Base-by-base conservation (phyloP, 2,329 filamentous ascomycete genomes). In the Macrophomina tecta region DNA sequence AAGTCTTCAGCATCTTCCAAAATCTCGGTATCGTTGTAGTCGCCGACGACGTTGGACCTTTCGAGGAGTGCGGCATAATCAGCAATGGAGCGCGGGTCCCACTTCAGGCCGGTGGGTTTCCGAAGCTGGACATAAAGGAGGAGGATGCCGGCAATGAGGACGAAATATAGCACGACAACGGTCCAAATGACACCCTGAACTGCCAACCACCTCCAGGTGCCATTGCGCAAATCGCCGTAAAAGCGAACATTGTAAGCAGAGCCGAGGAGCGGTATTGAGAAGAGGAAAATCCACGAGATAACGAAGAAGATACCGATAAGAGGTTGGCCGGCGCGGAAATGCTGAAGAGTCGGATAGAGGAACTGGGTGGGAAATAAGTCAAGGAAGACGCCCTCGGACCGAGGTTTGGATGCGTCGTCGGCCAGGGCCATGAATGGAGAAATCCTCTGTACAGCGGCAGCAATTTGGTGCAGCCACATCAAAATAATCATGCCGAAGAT, bases 1-100 rank as follows among this genome's bases (percentile, higher is more conserved):
- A 91, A 86, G 40, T 87, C 83, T 38, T 78, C 73, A 56, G 83
- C 82, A 16, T 79, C 81, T 7, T 79, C 78, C 51, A 88, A 84
- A 0, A 87, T 86, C 72, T 94, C 90, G 0, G 89, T 88, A 3
- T 87, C 87, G 12, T 86, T 83, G 77, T 93, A 97, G 72, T 91
- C 90, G 28, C 84, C 82, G 58, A 93, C 84, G 18, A 90, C 88
- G 77, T 97, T 97, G 70, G 92, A 94, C 68, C 91, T 87, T 70
- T 92, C 90, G 32, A 97, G 84, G 11, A 97, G 83, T 1, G 90
- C 87, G 51, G 95, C 85, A 45, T 97, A 81, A 75, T 97, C 93
- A 3, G 91, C 94, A 7, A 97, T 82, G 30, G 90, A 94, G 53
- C 90, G 85, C 2, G 93, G 86, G 74, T 97, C 93, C 94, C 94